Evolutionary conservation across 306 rosid genomes (phyloP).

Genomic region (Hippophae tibetana): DNA sequence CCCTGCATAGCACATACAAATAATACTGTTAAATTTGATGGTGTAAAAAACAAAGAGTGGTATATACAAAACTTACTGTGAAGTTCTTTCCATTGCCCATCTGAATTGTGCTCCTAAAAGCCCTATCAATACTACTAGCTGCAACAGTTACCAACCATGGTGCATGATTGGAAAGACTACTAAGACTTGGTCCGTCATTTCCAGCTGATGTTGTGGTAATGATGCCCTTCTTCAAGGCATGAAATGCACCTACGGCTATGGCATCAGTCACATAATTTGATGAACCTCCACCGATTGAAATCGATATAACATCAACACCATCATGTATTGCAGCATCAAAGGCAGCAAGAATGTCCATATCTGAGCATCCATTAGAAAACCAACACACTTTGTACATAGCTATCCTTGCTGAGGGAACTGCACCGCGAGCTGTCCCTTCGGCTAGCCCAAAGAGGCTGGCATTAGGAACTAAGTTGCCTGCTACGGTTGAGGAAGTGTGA

Average conservation of each 20-base stretch:
- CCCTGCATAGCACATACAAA: slow-evolving; percentile 39
- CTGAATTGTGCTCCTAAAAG: slow-evolving; percentile 41
- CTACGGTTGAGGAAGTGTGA: slow-evolving; percentile 70
- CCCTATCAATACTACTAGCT: slow-evolving; percentile 77
- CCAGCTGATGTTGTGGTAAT: slow-evolving; percentile 75
- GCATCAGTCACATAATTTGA: slow-evolving; percentile 28
- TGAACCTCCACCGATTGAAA: slow-evolving; percentile 70
- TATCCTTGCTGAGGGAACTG: slow-evolving; percentile 66
- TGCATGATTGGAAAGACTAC: slow-evolving; percentile 46
- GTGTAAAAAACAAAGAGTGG: too few species aligned
- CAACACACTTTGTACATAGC: slow-evolving; percentile 89
- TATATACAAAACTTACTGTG: slow-evolving; percentile 38
- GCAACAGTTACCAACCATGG: slow-evolving; percentile 92
- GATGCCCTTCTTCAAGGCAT: slow-evolving; percentile 73
- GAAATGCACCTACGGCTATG: slow-evolving; percentile 67
- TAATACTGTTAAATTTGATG: too few species aligned
- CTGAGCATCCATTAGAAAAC: slow-evolving; percentile 51
- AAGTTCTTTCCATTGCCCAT: slow-evolving; percentile 61
- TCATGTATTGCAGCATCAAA: slow-evolving; percentile 86
- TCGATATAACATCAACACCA: slow-evolving; percentile 80
- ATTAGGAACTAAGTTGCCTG: slow-evolving; percentile 38
- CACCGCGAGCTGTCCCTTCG: slow-evolving; percentile 61
- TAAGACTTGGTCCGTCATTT: slow-evolving; percentile 56
- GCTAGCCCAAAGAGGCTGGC: slow-evolving; percentile 78
- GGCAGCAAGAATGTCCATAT: slow-evolving; percentile 80